Evolutionary conservation across 1,139 yeast species (phyloP).

Genomic region (Lodderomyces orthopsilosis): DNA sequence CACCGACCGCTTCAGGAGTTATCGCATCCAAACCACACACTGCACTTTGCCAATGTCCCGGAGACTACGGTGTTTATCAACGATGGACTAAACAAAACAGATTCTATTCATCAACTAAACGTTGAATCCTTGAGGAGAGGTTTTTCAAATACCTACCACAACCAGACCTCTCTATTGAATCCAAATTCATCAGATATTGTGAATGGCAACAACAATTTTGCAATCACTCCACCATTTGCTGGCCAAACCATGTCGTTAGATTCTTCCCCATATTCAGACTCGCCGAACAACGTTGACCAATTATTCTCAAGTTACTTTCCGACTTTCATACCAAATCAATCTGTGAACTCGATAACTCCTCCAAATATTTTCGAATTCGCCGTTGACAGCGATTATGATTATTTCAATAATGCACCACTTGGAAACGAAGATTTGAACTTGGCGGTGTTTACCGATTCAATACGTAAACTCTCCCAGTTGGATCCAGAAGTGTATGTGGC

Average conservation of each 20-base stretch:
- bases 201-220: background rate
- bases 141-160: background rate
- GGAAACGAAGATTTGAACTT: constrained; percentile 19
- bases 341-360: constrained; percentile 9
- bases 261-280: constrained; percentile 12
- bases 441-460: constrained; percentile 21
- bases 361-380: constrained; percentile 13
- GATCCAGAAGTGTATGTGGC: constrained; percentile 3
- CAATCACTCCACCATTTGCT: constrained; percentile 6
- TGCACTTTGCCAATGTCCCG: background rate
- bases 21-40: background rate
- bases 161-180: background rate
- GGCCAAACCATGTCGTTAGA: constrained; percentile 6
- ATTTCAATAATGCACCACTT: constrained; percentile 9
- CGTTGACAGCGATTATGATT: constrained; percentile 10
- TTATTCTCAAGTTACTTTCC: constrained; percentile 11
- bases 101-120: background rate
- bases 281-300: constrained; percentile 13
- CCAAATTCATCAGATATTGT: constrained; percentile 3
- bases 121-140: background rate
- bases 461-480: constrained; percentile 9
- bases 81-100: background rate
- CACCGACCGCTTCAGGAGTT: background rate
- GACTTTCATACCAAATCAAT: constrained; percentile 13
- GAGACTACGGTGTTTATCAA: background rate